phyloP scores from a whole-genome alignment of 2,329 filamentous ascomycete genomes.

The Xylaria sp. region DNA sequence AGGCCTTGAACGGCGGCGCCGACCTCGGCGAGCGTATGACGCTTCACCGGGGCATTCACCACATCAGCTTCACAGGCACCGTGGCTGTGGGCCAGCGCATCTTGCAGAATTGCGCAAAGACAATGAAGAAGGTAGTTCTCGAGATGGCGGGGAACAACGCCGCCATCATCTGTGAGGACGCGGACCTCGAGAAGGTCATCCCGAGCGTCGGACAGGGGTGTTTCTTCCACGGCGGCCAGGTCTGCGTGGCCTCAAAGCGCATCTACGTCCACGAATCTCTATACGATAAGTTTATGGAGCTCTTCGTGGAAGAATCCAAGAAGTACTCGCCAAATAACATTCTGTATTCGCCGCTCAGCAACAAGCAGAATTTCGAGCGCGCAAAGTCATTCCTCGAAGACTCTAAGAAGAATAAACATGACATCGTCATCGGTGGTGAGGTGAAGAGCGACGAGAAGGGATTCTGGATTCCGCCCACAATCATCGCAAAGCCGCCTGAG shows the following conservation, averaged over 20 bases:
- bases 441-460: conserved; percentile 55
- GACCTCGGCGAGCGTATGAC: conserved; percentile 65
- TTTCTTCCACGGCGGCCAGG: conserved; percentile 65
- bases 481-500: conserved; percentile 67
- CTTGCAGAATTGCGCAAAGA: conserved; percentile 61
- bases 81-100: conserved; percentile 62
- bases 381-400: conserved; percentile 67
- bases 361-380: conserved; percentile 72
- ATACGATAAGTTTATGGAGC: conserved; percentile 64
- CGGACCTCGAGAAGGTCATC: conserved; percentile 59
- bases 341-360: conserved; percentile 70
- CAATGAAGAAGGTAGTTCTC: conserved; percentile 65
- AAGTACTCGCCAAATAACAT: conserved; percentile 54
- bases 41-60: conserved; percentile 64
- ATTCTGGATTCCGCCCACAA: conserved; percentile 69
- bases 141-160: conserved; percentile 68
- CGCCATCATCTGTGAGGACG: conserved; percentile 63
- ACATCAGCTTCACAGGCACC: conserved; percentile 70
- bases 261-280: conserved; percentile 71
- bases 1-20: conserved; percentile 65
- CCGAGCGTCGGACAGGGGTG: conserved; percentile 58
- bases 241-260: conserved; percentile 68
- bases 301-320: conserved; percentile 57
- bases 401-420: conserved; percentile 63
- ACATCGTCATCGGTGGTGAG: conserved; percentile 62